Conservation (phyloP, 2,329 filamentous ascomycete genomes). For the Echinosphaeria canescens region DNA sequence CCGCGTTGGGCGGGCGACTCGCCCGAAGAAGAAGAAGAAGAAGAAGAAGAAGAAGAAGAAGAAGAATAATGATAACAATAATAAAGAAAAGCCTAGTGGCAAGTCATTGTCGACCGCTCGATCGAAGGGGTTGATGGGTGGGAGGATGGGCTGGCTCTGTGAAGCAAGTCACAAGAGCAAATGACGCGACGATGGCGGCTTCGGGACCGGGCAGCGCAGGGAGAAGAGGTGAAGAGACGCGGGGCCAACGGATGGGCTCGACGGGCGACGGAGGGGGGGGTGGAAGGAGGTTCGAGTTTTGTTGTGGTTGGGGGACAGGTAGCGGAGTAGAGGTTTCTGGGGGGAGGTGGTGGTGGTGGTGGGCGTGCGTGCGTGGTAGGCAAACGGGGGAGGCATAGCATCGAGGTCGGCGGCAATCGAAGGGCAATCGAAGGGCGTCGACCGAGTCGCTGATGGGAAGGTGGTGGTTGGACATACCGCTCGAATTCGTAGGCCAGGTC, state of each 20-base stretch:
- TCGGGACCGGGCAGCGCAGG: too few species aligned
- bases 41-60: too few species aligned
- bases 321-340: too few species aligned
- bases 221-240: too few species aligned
- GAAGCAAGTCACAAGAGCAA: conserved; percentile 5
- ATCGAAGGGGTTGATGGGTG: conserved; percentile 16
- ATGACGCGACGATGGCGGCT: too few species aligned
- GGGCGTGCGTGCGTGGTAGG: too few species aligned
- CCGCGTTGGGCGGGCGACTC: too few species aligned
- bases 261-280: conserved; percentile 8
- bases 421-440: conserved; percentile 17
- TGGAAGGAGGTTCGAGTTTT: conserved; percentile 5
- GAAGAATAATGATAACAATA: too few species aligned
- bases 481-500: conserved; percentile 99
- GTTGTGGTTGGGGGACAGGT: too few species aligned
- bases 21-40: conserved; percentile 12
- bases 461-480: conserved; percentile 84
- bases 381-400: conserved; percentile 3
- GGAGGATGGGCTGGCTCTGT: conserved; percentile 5
- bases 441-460: conserved; percentile 25
- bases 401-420: conserved; percentile 14
- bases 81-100: too few species aligned
- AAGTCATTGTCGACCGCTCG: conserved; percentile 20
- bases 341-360: too few species aligned
- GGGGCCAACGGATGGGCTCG: too few species aligned